Percentiles rank a stretch among this genome's conserved stretches.
These are phyloP conservation scores for Aspergillus funiculosus DNA, from an alignment of 495 filamentous ascomycete genomes.

Conservation along the genomic window DNA sequence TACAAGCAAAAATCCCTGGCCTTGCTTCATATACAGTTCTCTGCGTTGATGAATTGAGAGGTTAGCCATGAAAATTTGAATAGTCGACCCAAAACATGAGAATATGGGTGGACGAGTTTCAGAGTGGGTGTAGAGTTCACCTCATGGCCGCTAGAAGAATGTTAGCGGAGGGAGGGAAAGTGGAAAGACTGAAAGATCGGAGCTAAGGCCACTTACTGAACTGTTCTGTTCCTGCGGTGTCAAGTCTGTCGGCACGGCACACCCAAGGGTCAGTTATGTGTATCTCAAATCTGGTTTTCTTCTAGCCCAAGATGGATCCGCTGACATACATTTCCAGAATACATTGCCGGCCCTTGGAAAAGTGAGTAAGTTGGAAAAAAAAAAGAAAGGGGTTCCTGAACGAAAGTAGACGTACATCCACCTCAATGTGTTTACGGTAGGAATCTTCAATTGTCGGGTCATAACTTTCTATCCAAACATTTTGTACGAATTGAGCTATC, in stretches of 20 bases:
- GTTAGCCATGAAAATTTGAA: constrained; percentile 12
- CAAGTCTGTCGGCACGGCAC: constrained; percentile 64
- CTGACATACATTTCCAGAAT: constrained; percentile 84
- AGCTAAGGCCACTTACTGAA: constrained; percentile 91
- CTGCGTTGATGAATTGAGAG: constrained; percentile 38
- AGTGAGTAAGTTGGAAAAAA: constrained; percentile 20
- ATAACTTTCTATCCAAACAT: constrained; percentile 99
- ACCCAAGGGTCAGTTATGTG: constrained; percentile 7
- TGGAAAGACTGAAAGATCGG: constrained; percentile 1
- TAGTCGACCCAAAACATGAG: neutral
- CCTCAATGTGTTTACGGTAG: constrained; percentile 87
- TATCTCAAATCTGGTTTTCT: neutral
- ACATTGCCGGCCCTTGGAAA: constrained; percentile 78
- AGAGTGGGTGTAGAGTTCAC: constrained; percentile 36
- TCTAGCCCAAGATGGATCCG: neutral
- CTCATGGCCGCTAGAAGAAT: constrained; percentile 57
- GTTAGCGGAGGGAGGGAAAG: constrained; percentile 26
- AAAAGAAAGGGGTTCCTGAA: neutral
- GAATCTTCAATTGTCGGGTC: constrained; percentile 99
- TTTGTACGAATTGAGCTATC: constrained; percentile 95
- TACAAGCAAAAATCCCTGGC: constrained; percentile 94
- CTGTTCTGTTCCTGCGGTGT: constrained; percentile 96
- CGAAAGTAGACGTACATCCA: constrained; percentile 68
- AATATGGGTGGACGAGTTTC: no score
- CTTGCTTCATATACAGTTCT: constrained; percentile 94